These are phyloP conservation scores for Peronospora tabacina DNA, from an alignment of 352 stramenopile genomes.

Conservation along the genomic window DNA sequence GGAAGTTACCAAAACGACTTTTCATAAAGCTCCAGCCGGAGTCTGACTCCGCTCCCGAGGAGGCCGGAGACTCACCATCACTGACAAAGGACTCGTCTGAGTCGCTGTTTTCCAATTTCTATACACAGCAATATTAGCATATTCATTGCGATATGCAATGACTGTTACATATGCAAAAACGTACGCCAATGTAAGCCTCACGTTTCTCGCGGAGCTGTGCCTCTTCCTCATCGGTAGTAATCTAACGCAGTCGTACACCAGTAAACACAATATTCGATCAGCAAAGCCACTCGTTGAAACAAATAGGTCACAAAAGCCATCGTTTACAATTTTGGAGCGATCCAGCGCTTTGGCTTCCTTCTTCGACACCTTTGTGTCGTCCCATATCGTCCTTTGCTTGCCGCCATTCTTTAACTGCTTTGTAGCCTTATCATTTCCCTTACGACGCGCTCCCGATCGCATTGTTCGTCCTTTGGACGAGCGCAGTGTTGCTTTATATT, in stretches of 20 bases:
- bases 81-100: conserved; percentile 58
- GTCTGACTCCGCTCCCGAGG: conserved; percentile 65
- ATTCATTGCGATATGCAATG: not conserved
- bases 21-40: conserved; percentile 76
- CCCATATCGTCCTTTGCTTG: conserved; percentile 84
- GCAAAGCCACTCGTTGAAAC: not conserved
- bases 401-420: conserved; percentile 53
- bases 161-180: conserved; percentile 7
- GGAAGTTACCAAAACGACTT: conserved; percentile 72
- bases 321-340: conserved; percentile 52
- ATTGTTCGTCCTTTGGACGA: conserved; percentile 42
- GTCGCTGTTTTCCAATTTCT: conserved; percentile 66
- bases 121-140: conserved; percentile 3
- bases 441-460: conserved; percentile 55
- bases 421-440: conserved; percentile 47
- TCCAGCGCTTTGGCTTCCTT: conserved; percentile 74
- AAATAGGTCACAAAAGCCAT: not conserved
- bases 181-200: conserved; percentile 76
- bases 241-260: conserved; percentile 17
- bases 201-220: conserved; percentile 64
- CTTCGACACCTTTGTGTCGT: conserved; percentile 78
- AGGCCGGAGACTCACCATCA: conserved; percentile 59
- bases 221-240: conserved; percentile 63
- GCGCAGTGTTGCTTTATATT: conserved; percentile 39
- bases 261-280: conserved; percentile 5